Conservation (phyloP, 164 flowering plant species). For the Litsea cubeba region DNA sequence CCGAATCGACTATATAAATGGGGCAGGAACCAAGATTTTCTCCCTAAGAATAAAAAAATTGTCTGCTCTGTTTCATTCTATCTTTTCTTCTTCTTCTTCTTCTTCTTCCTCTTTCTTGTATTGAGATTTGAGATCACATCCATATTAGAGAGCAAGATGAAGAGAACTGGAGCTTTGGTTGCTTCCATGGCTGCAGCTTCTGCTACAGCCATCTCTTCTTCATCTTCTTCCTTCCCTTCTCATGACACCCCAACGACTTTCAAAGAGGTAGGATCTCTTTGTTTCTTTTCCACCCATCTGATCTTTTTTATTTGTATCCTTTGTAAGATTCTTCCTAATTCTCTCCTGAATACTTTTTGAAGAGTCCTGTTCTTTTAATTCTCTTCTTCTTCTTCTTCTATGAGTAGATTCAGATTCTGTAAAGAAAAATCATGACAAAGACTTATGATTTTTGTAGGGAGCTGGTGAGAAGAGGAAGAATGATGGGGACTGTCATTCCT, state of each 20-base stretch:
- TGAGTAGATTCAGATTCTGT: neutral
- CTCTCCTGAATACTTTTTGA: neutral
- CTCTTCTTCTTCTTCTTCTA: neutral
- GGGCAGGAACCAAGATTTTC: neutral
- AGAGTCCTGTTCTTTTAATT: neutral
- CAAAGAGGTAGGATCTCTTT: neutral
- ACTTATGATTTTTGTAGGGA: neutral
- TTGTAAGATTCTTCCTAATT: no score
- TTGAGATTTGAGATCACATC: neutral
- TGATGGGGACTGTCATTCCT: neutral
- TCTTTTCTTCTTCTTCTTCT: neutral
- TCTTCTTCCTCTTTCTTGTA: neutral
- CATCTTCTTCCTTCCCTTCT: constrained; percentile 6
- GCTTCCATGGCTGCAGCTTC: constrained; percentile 30
- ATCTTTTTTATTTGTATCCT: neutral
- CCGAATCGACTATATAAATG: neutral
- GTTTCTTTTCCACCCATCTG: neutral
- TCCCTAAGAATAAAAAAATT: neutral
- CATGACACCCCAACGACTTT: constrained; percentile 5
- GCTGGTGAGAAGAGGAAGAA: neutral
- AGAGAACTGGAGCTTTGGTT: constrained; percentile 20
- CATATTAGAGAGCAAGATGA: constrained; percentile 8
- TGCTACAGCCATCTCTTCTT: constrained; percentile 15
- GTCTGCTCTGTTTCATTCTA: neutral
- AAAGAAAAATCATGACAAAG: neutral